phyloP scores from a whole-genome alignment of 306 rosid species.

The Crotalaria pallida region DNA sequence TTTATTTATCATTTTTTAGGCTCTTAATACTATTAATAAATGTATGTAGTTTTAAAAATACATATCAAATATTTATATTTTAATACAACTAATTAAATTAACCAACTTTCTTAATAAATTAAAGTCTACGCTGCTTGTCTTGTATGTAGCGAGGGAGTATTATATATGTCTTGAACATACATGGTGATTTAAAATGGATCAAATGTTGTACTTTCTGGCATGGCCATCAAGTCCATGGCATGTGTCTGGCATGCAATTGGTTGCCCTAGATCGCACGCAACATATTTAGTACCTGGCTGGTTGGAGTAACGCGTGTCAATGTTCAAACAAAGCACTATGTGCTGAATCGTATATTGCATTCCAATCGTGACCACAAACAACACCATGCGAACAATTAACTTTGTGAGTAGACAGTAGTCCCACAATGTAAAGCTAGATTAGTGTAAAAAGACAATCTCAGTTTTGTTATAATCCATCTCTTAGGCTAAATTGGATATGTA shows the following conservation, averaged over 20 bases:
- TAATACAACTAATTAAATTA: too few species aligned
- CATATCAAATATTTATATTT: too few species aligned
- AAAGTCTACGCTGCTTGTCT: too few species aligned
- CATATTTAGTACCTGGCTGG: background rate
- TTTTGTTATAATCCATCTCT: background rate
- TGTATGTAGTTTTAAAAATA: too few species aligned
- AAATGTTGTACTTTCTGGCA: background rate
- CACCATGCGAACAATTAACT: conserved; percentile 5
- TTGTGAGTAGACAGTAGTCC: background rate
- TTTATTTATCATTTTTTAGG: too few species aligned
- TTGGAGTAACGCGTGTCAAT: background rate
- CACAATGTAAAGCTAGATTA: background rate
- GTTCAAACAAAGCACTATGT: background rate
- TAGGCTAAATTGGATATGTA: background rate
- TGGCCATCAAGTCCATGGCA: conserved; percentile 3
- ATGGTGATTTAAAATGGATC: background rate
- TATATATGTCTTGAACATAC: too few species aligned
- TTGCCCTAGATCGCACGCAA: background rate
- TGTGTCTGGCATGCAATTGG: background rate
- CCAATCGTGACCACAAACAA: conserved; percentile 9
- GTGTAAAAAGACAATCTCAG: background rate
- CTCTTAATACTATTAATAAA: too few species aligned
- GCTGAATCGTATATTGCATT: background rate
- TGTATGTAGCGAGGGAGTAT: too few species aligned
- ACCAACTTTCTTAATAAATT: too few species aligned